phyloP scores from a whole-genome alignment of 225 moss, liverwort and hornwort genomes.

The Sphagnum contortum region DNA sequence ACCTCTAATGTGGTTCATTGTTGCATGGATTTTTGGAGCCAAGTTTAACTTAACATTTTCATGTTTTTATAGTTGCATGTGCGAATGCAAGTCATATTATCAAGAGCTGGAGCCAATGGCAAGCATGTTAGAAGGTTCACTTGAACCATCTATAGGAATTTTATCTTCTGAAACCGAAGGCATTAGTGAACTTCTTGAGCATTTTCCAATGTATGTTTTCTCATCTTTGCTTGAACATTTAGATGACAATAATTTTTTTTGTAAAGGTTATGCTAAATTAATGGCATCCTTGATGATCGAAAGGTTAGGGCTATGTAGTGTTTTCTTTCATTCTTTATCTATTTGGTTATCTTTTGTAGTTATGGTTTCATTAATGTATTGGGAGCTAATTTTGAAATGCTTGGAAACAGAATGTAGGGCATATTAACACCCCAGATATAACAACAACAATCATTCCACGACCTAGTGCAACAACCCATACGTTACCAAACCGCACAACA shows the following conservation, averaged over 20 bases:
- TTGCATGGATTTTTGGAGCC: too few relatives aligned
- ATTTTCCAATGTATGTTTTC: constrained; percentile 71
- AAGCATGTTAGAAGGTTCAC: constrained; percentile 75
- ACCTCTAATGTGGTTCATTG: too few relatives aligned
- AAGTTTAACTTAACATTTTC: too few relatives aligned
- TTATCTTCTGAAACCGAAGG: constrained; percentile 48
- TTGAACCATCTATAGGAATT: constrained; percentile 62
- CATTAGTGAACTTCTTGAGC: constrained; percentile 75
- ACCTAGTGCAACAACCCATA: constrained; percentile 39
- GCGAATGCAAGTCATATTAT: constrained; percentile 66
- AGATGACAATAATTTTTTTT: too few relatives aligned
- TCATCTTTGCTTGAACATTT: neutral
- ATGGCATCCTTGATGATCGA: too few relatives aligned
- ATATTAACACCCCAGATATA: constrained; percentile 61
- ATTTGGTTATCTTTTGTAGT: too few relatives aligned
- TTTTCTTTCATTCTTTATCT: too few relatives aligned
- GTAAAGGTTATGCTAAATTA: too few relatives aligned
- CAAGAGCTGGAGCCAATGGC: constrained; percentile 85
- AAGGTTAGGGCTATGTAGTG: too few relatives aligned
- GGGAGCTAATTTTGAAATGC: too few relatives aligned
- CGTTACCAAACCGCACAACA: constrained; percentile 45
- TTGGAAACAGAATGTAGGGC: constrained; percentile 59
- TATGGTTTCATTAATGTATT: too few relatives aligned
- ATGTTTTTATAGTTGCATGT: too few relatives aligned
- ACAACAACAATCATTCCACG: constrained; percentile 50